A percentile compares a stretch with the other conserved stretches of the same genome.
phyloP scores from a whole-genome alignment of 345 rosid species.

The Orychophragmus violaceus region DNA sequence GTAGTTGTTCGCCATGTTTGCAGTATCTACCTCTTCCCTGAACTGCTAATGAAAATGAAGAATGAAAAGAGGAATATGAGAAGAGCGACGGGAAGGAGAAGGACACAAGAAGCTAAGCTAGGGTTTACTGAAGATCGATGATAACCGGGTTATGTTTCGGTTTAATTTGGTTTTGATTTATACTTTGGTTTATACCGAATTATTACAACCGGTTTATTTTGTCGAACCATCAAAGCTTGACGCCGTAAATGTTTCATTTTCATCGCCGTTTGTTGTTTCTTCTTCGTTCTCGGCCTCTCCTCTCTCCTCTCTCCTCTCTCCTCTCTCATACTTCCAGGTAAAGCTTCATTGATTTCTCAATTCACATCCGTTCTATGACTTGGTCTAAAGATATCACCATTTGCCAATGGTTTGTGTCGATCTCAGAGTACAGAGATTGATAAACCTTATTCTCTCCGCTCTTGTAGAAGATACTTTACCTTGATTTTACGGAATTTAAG shows the following conservation, averaged over 20 bases:
- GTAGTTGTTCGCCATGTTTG: constrained; percentile 50
- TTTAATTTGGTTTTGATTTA: neutral
- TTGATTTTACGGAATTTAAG: neutral
- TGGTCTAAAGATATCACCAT: neutral
- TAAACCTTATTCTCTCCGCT: neutral
- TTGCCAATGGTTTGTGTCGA: neutral
- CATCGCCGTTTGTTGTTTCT: neutral
- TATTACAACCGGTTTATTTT: neutral
- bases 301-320: neutral
- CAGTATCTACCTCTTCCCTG: neutral
- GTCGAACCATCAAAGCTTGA: neutral
- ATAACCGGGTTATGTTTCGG: neutral
- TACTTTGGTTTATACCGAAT: neutral
- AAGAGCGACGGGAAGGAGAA: neutral
- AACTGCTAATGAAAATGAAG: neutral
- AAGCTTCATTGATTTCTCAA: neutral
- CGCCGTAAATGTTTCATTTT: neutral
- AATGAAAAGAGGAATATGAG: neutral
- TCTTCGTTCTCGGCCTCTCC: neutral
- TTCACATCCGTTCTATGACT: neutral
- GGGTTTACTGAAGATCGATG: neutral
- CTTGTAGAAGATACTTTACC: neutral
- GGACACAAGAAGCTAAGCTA: neutral
- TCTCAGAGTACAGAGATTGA: neutral
- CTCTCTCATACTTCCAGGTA: neutral